phyloP scores from a whole-genome alignment of 192 early-diverging fungal genomes.

The Linnemannia schmuckeri region DNA sequence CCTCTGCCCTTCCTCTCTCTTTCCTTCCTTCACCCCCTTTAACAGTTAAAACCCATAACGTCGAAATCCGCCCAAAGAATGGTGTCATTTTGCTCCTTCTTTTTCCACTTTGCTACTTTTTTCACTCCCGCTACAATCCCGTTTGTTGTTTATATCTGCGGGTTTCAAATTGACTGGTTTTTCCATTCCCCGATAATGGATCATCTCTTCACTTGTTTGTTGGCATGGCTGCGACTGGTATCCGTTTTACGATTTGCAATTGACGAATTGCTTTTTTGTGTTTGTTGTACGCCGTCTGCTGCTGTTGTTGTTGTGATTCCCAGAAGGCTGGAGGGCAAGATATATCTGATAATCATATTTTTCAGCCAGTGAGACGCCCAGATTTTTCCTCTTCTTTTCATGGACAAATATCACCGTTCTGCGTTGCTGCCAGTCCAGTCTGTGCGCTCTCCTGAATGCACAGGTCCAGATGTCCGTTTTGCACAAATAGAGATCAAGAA shows the following conservation, averaged over 20 bases:
- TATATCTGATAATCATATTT: too few relatives aligned
- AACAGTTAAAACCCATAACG: not conserved
- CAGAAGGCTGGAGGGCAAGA: too few relatives aligned
- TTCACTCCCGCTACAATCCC: not conserved
- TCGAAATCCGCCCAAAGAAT: not conserved
- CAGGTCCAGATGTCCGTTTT: too few relatives aligned
- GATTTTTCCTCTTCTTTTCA: too few relatives aligned
- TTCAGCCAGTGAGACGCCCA: too few relatives aligned
- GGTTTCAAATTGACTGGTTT: not conserved
- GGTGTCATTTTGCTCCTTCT: not conserved
- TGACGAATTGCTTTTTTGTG: not conserved
- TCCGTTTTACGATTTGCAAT: not conserved
- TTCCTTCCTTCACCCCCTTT: not conserved
- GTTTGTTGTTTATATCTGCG: not conserved
- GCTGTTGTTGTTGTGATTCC: not conserved
- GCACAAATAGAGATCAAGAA: too few relatives aligned
- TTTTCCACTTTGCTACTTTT: not conserved
- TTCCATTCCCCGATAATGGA: not conserved
- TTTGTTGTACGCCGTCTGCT: not conserved
- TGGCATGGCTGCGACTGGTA: not conserved
- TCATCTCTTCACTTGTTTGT: not conserved
- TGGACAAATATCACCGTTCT: too few relatives aligned
- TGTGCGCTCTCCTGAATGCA: too few relatives aligned
- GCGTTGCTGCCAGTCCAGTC: too few relatives aligned
- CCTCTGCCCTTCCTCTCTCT: too few relatives aligned